These are phyloP conservation scores for Lagenidium giganteum DNA, from an alignment of 352 stramenopile genomes.

Conservation along the genomic window DNA sequence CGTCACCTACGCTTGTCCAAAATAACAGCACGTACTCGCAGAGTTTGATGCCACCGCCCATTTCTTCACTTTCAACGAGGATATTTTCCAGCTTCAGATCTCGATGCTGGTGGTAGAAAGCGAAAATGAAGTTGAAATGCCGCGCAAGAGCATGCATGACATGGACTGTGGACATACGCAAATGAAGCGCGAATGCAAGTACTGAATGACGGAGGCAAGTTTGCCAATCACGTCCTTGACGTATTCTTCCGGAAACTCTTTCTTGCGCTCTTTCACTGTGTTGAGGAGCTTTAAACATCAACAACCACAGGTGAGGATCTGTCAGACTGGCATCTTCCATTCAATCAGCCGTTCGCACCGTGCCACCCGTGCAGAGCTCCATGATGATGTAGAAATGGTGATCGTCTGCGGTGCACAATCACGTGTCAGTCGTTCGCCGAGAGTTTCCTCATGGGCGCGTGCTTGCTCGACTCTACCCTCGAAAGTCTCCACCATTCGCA, in stretches of 20 bases:
- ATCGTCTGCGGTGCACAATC: conserved; percentile 17
- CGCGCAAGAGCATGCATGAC: too few relatives aligned
- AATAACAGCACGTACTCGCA: conserved; percentile 51
- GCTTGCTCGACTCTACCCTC: too few relatives aligned
- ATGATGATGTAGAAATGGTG: conserved; percentile 86
- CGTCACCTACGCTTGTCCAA: too few relatives aligned
- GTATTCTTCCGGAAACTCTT: conserved; percentile 44
- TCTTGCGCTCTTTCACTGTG: conserved; percentile 42
- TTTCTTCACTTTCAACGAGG: conserved; percentile 46
- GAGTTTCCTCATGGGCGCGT: too few relatives aligned
- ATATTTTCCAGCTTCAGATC: conserved; percentile 84
- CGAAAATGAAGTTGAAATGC: too few relatives aligned
- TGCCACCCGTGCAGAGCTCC: conserved; percentile 67
- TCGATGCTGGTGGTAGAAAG: conserved; percentile 35
- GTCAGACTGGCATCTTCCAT: too few relatives aligned
- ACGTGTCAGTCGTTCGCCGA: background rate
- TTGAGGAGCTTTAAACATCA: conserved; percentile 43
- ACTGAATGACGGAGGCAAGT: conserved; percentile 73
- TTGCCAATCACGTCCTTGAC: conserved; percentile 57
- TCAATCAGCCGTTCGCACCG: conserved; percentile 19
- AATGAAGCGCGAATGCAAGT: conserved; percentile 77
- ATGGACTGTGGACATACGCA: conserved; percentile 66
- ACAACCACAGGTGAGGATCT: too few relatives aligned
- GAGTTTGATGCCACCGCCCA: conserved; percentile 61
- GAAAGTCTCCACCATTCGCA: conserved; percentile 77